Evolutionary conservation across 139 green algal genomes (phyloP).

Genomic region (Chlorella sp.): DNA sequence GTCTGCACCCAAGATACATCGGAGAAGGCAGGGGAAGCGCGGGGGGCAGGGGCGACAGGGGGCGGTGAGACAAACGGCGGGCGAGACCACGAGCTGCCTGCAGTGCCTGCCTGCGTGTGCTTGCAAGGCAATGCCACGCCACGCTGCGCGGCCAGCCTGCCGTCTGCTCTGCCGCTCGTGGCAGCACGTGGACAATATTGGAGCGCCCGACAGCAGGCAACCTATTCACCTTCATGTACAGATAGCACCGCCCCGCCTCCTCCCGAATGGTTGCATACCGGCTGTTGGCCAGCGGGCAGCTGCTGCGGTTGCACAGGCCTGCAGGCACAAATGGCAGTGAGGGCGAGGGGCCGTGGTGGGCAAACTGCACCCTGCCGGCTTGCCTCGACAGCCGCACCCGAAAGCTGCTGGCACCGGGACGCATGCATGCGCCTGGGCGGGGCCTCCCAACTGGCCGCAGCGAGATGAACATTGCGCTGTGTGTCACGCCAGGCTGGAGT

Average conservation of each 20-base stretch:
- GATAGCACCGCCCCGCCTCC: slow-evolving; percentile 84
- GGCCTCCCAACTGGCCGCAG: background rate
- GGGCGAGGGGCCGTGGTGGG: background rate
- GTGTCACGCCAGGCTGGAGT: background rate
- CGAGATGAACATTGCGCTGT: background rate
- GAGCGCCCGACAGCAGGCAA: background rate
- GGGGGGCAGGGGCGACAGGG: background rate
- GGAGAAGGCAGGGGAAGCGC: too few species aligned
- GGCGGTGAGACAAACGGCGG: background rate
- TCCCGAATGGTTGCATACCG: slow-evolving; percentile 93
- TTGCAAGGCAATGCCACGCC: background rate
- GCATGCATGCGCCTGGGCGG: too few species aligned
- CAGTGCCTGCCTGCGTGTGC: background rate
- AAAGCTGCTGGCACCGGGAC: background rate
- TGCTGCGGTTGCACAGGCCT: slow-evolving; percentile 92
- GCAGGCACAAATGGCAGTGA: slow-evolving; percentile 18
- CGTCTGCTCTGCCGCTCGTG: background rate
- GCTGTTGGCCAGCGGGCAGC: slow-evolving; percentile 96
- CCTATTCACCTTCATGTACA: slow-evolving; percentile 88
- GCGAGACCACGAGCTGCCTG: background rate
- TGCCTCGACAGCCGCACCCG: background rate
- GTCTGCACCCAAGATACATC: slow-evolving; percentile 61
- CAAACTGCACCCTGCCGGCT: background rate
- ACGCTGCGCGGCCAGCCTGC: too few species aligned
- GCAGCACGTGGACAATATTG: too few species aligned